These are phyloP conservation scores for Lactifluus pinguis DNA, from an alignment of 768 basidiomycete species.

Conservation along the genomic window DNA sequence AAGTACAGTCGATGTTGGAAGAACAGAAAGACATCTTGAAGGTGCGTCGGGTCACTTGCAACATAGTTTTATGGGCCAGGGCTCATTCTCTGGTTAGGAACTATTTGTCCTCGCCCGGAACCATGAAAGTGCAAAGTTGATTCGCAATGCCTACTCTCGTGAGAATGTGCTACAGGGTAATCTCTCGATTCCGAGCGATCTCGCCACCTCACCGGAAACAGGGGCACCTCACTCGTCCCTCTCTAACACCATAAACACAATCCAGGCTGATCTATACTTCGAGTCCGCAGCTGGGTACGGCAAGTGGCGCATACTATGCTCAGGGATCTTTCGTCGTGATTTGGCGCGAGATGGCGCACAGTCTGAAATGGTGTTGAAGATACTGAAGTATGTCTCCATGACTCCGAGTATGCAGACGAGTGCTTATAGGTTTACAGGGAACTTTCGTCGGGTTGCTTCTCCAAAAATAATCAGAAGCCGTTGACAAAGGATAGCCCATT, in stretches of 20 bases:
- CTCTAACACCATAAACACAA: background rate
- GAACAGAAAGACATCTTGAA: background rate
- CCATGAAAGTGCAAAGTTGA: background rate
- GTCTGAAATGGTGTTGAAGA: background rate
- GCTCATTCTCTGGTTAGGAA: background rate
- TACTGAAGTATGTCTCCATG: slow-evolving; percentile 2
- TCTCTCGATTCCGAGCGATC: background rate
- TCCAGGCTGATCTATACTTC: slow-evolving; percentile 13
- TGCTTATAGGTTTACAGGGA: background rate
- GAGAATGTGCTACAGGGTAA: slow-evolving; percentile 3
- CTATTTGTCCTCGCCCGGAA: background rate
- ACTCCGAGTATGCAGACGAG: background rate
- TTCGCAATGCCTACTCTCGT: slow-evolving; percentile 4
- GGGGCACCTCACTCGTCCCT: background rate
- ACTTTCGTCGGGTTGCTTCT: slow-evolving; percentile 13
- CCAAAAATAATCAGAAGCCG: slow-evolving; percentile 9
- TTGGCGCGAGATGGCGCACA: background rate
- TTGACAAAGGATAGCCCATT: slow-evolving; percentile 11
- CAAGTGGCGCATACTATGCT: slow-evolving; percentile 6
- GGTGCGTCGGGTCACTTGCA: background rate
- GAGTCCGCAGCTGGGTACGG: background rate
- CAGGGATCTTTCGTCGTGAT: background rate
- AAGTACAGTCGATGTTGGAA: background rate
- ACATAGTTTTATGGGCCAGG: background rate
- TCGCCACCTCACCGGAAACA: background rate